A percentile compares a stretch with the other conserved stretches of the same genome.
Evolutionary conservation across 768 basidiomycete species (phyloP).

Genomic region (Chalciporus pseudorubinellus): DNA sequence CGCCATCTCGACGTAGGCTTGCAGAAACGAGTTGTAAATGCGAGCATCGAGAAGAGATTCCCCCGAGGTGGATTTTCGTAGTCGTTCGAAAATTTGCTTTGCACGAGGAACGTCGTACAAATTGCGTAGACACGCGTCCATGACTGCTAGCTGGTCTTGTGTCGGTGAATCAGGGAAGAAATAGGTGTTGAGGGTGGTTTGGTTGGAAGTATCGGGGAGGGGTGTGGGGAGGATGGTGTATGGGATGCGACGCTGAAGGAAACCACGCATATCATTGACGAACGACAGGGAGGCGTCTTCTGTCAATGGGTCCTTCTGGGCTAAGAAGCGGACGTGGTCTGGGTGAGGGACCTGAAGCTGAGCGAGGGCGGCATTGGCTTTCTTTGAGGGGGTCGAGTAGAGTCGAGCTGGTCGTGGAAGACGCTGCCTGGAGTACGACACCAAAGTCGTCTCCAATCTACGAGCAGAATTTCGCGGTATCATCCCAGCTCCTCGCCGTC

Average conservation of each 20-base stretch:
- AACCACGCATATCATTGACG: constrained; percentile 45
- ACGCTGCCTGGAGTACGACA: constrained; percentile 62
- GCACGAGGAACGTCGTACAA: constrained; percentile 77
- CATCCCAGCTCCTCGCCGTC: constrained; percentile 19
- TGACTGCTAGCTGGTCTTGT: constrained; percentile 70
- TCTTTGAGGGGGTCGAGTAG: constrained; percentile 66
- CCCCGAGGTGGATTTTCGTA: constrained; percentile 45
- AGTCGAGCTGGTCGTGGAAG: constrained; percentile 69
- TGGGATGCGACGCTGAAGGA: constrained; percentile 45
- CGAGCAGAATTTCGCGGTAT: constrained; percentile 30
- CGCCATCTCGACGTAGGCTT: constrained; percentile 63
- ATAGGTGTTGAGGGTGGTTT: constrained; percentile 40
- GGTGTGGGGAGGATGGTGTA: constrained; percentile 69
- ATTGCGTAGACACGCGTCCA: constrained; percentile 80
- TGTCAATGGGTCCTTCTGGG: constrained; percentile 22
- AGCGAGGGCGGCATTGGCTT: constrained; percentile 46
- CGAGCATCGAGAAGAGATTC: constrained; percentile 47
- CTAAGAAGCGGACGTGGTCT: constrained; percentile 39
- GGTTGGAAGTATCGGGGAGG: constrained; percentile 45
- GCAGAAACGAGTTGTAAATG: constrained; percentile 64
- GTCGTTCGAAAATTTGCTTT: constrained; percentile 62
- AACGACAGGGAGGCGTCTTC: constrained; percentile 9
- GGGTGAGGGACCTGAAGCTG: constrained; percentile 35
- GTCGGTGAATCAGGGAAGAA: constrained; percentile 66
- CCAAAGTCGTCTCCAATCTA: constrained; percentile 38